Percentiles rank a stretch among this genome's conserved stretches.
phyloP scores from a whole-genome alignment of 257 asterid genomes.

The Mitragyna speciosa region DNA sequence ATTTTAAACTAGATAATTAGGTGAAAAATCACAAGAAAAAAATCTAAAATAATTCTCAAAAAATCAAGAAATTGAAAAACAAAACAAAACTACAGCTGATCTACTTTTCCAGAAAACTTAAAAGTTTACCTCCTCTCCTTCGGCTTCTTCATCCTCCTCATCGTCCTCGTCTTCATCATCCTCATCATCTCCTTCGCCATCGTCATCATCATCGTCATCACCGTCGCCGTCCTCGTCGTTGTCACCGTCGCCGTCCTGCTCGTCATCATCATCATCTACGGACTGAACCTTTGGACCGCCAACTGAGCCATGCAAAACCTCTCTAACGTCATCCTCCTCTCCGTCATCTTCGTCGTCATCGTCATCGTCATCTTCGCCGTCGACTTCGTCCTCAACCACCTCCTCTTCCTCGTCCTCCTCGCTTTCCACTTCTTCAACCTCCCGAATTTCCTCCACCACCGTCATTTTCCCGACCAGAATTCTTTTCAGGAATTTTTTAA shows the following conservation, averaged over 20 bases:
- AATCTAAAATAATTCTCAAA: neutral
- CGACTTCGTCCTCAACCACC: constrained; percentile 48
- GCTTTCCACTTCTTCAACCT: constrained; percentile 29
- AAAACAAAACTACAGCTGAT: neutral
- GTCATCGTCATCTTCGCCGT: constrained; percentile 49
- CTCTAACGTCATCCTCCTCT: constrained; percentile 20
- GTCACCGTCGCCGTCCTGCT: constrained; percentile 37
- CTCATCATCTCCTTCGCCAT: constrained; percentile 22
- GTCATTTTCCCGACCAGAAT: constrained; percentile 36
- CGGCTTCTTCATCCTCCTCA: constrained; percentile 29
- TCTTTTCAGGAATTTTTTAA: neutral
- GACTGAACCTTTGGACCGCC: constrained; percentile 30
- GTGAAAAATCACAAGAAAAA: neutral
- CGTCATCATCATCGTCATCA: constrained; percentile 23
- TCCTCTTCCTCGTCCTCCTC: constrained; percentile 45
- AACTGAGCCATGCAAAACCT: constrained; percentile 27
- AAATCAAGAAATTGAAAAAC: neutral
- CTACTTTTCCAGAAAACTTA: too few species aligned
- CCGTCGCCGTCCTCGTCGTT: constrained; percentile 20
- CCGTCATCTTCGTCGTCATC: constrained; percentile 14
- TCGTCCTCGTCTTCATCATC: constrained; percentile 7
- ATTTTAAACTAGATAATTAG: neutral
- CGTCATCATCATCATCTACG: constrained; percentile 35
- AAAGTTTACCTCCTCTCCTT: constrained; percentile 23
- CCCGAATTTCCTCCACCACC: constrained; percentile 51